Base-by-base conservation (phyloP, 805 yeast species). In the Ogataea paraovalis region DNA sequence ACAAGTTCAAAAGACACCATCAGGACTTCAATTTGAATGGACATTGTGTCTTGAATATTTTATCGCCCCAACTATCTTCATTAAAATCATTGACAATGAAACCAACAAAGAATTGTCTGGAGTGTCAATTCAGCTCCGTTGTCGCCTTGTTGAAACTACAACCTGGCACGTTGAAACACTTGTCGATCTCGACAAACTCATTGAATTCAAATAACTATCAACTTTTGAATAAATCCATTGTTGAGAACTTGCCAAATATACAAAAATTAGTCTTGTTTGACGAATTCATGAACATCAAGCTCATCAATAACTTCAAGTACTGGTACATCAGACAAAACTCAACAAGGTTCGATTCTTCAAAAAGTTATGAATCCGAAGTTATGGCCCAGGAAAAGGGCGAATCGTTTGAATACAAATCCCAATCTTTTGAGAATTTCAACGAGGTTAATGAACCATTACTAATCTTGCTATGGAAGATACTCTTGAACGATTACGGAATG, bases 41-140 rank as follows among this genome's bases (percentile, higher is more conserved):
- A 3, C 43, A 51, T 41, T 4, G 37, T 42, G 49, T 49, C 37
- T 22, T 58, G n/a, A 33, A 42, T 7, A 36, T 45, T 18, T 44
- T 64, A 16, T 36, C 54, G 2, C 58, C 62, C 6, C 34, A 49
- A n/a, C 40, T 64, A 18, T 37, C 39, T 18, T 45, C 48, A 18
- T 45, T 65, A 9, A 49, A 42, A n/a, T 44, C 40, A 13, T 41
- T 65, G 7, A 46, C 50, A n/a, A 19, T 64, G 2, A 54, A 57
- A 40, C 62, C 62, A 25, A 54, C 62, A 0, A 60, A 59, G 21
- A 60, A 64, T 41, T 63, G 68, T 34, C 34, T 54, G 6, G 18
- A 46, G n/a, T 62, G 67, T 34, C 68, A 65, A 42, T 32, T 56
- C 18, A 38, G 46, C 12, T 55, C 62, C 4, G 21, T 58, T 2